Base-by-base conservation (phyloP, 208 protist species). In the Spongospora subterranea region DNA sequence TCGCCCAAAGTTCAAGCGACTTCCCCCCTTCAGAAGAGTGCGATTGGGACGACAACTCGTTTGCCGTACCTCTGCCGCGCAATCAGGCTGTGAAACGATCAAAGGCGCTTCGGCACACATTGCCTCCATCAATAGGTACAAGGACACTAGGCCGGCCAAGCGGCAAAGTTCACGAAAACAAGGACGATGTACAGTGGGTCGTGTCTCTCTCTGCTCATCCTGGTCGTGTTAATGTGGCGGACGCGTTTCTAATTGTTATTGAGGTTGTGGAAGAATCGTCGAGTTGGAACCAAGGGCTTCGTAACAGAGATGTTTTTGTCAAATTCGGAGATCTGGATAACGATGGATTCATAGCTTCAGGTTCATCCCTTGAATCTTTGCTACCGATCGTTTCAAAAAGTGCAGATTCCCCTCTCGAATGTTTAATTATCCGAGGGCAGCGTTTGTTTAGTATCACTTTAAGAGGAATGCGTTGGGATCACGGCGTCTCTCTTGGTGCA, bases 181-280 rank as follows among this genome's bases (percentile, higher is more conserved):
- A 82, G 71, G 35, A 6, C 35, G 11, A 35, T 17, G n/a, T 20
- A 6, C 11, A 82, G 35, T 82, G n/a, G 6, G 71, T 6, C 13
- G 13, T 82, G 17, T 39, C 71, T 13, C 71, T 82, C 6, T 82
- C 71, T 35, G 40, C 40, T 35, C 35, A 13, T 40, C 35, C n/a
- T 20, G 71, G 71, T 43, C 71, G 17, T 35, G 35, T 43, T 6
- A 43, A 82, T 20, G 35, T 43, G 17, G 17, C 6, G 6, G 35
- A 82, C 13, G 71, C 71, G 13, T 82, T 82, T 43, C 71, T 82
- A 43, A 82, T 82, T n/a, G 71, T 82, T 43, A 6, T 82, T 43
- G 71, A 82, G 71, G 71, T 82, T 82, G 71, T 82, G 6, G 71
- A 82, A 35, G 71, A 82, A 82, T 82, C 71, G 11, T 43, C 71